Evolutionary conservation across 208 protist genomes (phyloP), one percentile per base, ranked within the genome.

Genomic region (Acanthamoeba royreba): DNA sequence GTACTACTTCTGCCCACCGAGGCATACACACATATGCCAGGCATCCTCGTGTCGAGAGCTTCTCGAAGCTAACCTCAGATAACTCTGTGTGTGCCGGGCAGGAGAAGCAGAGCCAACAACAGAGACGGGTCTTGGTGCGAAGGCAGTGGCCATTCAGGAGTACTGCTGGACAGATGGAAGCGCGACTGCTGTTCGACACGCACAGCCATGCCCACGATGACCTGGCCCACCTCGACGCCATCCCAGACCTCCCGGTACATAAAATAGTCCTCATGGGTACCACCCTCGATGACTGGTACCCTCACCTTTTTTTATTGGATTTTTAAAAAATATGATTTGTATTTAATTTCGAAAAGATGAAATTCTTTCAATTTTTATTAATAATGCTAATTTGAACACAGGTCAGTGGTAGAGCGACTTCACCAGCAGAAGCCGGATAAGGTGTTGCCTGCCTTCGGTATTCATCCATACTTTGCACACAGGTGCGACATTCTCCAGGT

Each of bases 181-280:
- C 69, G 22, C 7, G 4, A 22, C 13, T 81, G 7, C 87, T 92
- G 42, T 92, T 92, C 87, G 87, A 92, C 66, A 81, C 61, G 13
- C 87, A 92, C 87, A 61, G 63, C 58, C 87, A 92, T 40, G 35
- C 63, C 5, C 87, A 92, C 40, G 87, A 92, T 33, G 83, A 90
- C 40, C 33, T 69, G 11, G 11, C 3, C 52, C 45, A 43, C 49
- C 19, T 90, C 17, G 19, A 63, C 9, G 38, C n/a, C 58, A 81
- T 92, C 13, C 2, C 47, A 0, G 4, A n/a, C 7, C 43, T 92
- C 33, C 22, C 3, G 11, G 53, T 92, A 1, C 42, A 53, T 9
- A 45, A 40, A 28, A 2, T 92, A 8, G 33, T 4, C 1, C 87
- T 92, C 15, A 92, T 92, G 58, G 87, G 87, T 35, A 79, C 58